phyloP scores from a whole-genome alignment of 768 basidiomycete species.

The Leccinellum albellum region DNA sequence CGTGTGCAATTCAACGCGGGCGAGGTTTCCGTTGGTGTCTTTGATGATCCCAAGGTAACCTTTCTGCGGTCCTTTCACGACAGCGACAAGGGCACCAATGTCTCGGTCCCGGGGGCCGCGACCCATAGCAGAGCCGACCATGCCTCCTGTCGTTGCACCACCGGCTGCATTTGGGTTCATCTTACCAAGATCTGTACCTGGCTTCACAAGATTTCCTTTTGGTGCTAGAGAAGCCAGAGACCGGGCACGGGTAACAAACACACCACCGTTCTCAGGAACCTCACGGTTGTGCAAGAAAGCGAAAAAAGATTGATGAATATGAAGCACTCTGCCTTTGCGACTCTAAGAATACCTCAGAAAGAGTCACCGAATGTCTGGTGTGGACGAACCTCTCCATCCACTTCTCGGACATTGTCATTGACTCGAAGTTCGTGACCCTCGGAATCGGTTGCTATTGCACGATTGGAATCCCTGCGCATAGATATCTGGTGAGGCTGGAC shows the following conservation, averaged over 20 bases:
- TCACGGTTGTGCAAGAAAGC: constrained; percentile 95
- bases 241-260: constrained; percentile 88
- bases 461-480: constrained; percentile 77
- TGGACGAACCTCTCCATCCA: constrained; percentile 73
- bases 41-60: constrained; percentile 90
- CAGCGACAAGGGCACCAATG: constrained; percentile 73
- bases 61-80: constrained; percentile 87
- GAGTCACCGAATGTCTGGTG: background rate
- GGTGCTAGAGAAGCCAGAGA: constrained; percentile 82
- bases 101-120: constrained; percentile 80
- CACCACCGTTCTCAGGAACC: constrained; percentile 83
- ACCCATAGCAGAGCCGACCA: constrained; percentile 79
- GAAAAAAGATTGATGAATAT: constrained; percentile 91
- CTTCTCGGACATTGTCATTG: constrained; percentile 91
- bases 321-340: constrained; percentile 86
- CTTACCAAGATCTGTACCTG: constrained; percentile 76
- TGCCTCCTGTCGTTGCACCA: constrained; percentile 60
- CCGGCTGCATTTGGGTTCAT: constrained; percentile 77
- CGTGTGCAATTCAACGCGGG: constrained; percentile 86
- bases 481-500: constrained; percentile 95
- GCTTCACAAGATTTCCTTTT: constrained; percentile 68
- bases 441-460: constrained; percentile 85
- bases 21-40: constrained; percentile 84
- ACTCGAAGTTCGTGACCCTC: constrained; percentile 83
- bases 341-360: constrained; percentile 38